These are phyloP conservation scores for Mycoemilia scoparia DNA, from an alignment of 192 early-diverging fungal genomes.

Conservation along the genomic window DNA sequence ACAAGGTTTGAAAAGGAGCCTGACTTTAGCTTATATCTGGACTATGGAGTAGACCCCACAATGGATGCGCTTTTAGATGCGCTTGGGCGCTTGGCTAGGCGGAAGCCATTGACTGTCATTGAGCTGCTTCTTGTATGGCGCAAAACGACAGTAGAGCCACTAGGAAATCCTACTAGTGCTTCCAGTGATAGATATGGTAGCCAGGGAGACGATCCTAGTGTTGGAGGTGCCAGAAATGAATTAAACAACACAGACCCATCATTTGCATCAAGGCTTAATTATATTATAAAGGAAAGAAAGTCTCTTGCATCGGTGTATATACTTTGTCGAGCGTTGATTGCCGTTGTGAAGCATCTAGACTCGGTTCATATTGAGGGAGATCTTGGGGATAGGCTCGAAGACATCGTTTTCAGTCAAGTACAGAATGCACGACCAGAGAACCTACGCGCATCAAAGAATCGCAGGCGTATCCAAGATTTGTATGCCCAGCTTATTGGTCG, in stretches of 20 bases:
- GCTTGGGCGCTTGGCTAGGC: conserved; percentile 60
- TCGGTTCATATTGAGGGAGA: conserved; percentile 56
- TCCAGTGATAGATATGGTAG: conserved; percentile 17
- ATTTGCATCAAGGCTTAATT: conserved; percentile 17
- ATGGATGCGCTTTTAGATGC: conserved; percentile 71
- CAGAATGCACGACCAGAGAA: conserved; percentile 63
- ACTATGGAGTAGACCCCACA: conserved; percentile 43
- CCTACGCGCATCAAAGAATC: conserved; percentile 51
- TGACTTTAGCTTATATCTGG: conserved; percentile 37
- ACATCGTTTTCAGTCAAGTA: conserved; percentile 82
- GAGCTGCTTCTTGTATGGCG: conserved; percentile 63
- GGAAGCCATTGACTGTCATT: conserved; percentile 72
- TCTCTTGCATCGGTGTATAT: conserved; percentile 65
- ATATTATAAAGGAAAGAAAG: conserved; percentile 20
- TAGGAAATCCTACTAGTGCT: no score
- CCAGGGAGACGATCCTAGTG: conserved; percentile 10
- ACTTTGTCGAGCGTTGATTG: conserved; percentile 68
- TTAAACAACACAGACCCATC: conserved; percentile 5
- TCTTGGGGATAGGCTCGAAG: conserved; percentile 74
- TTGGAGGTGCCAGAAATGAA: background rate
- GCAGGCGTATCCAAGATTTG: conserved; percentile 73
- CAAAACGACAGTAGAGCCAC: conserved; percentile 42
- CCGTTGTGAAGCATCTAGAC: conserved; percentile 60
- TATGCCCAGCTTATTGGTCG: conserved; percentile 87
- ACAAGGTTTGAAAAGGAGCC: conserved; percentile 38